These are phyloP conservation scores for Lecanicillium sp. DNA, from an alignment of 2,329 filamentous ascomycete species.

Conservation along the genomic window DNA sequence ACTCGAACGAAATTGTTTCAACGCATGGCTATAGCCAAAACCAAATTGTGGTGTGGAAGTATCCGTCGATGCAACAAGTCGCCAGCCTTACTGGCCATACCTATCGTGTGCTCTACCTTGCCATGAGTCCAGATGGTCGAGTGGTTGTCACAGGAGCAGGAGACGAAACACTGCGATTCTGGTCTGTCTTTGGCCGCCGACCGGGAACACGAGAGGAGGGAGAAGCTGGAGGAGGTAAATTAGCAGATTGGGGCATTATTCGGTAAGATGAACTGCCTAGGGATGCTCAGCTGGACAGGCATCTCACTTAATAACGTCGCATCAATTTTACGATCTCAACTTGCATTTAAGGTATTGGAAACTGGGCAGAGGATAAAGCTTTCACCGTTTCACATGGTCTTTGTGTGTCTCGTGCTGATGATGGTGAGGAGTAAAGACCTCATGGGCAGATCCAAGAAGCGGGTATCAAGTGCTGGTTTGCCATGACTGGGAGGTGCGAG, in stretches of 20 bases:
- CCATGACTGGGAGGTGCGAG: too few species aligned
- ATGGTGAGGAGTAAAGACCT: too few species aligned
- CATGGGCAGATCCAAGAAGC: too few species aligned
- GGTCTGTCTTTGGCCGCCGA: conserved; percentile 88
- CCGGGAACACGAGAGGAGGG: conserved; percentile 63
- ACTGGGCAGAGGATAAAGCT: too few species aligned
- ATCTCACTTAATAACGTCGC: too few species aligned
- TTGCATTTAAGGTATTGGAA: too few species aligned
- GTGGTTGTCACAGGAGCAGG: conserved; percentile 93
- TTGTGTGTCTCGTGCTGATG: too few species aligned
- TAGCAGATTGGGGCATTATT: conserved; percentile 79
- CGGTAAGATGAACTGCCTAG: conserved; percentile 36
- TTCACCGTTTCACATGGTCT: too few species aligned
- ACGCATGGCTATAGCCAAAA: conserved; percentile 98
- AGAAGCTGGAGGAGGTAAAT: conserved; percentile 47
- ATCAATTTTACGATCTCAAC: too few species aligned
- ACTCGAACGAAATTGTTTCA: conserved; percentile 93
- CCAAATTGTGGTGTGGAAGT: conserved; percentile 99
- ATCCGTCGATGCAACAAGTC: conserved; percentile 95
- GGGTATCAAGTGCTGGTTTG: too few species aligned
- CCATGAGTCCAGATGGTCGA: conserved; percentile 93
- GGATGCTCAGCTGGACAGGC: too few species aligned
- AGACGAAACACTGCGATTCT: conserved; percentile 92
- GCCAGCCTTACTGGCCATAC: conserved; percentile 93
- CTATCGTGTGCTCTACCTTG: conserved; percentile 89